phyloP scores from a whole-genome alignment of 768 basidiomycete genomes.

The Lentinula lateritia region DNA sequence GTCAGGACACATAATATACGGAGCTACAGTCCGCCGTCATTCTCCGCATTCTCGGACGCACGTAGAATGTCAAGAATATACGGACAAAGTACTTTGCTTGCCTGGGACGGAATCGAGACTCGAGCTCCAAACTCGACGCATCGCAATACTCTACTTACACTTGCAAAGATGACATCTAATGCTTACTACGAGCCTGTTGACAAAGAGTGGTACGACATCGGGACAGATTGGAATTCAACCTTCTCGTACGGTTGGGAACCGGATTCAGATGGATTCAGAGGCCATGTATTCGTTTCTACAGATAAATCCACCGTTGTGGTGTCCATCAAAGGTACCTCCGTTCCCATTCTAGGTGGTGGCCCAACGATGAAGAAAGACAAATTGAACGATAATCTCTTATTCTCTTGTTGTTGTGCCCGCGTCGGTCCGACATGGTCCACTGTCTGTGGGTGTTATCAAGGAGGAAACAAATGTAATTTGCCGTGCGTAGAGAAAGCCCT shows the following conservation, averaged over 20 bases:
- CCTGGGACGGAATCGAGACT: slow-evolving; percentile 66
- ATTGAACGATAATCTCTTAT: slow-evolving; percentile 91
- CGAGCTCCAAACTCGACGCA: slow-evolving; percentile 67
- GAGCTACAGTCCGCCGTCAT: slow-evolving; percentile 44
- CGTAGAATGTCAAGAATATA: slow-evolving; percentile 30
- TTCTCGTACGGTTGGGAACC: slow-evolving; percentile 88
- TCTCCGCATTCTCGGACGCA: slow-evolving; percentile 29
- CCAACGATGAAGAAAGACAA: slow-evolving; percentile 88
- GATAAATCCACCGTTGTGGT: slow-evolving; percentile 86
- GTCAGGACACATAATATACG: slow-evolving; percentile 33
- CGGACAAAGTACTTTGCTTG: slow-evolving; percentile 31
- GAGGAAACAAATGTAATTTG: slow-evolving; percentile 72
- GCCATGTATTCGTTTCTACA: slow-evolving; percentile 81
- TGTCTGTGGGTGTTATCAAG: slow-evolving; percentile 83
- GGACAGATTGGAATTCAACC: slow-evolving; percentile 58
- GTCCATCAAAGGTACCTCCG: slow-evolving; percentile 91
- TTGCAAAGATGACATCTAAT: slow-evolving; percentile 90
- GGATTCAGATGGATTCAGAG: slow-evolving; percentile 84
- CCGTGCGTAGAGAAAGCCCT: slow-evolving; percentile 77
- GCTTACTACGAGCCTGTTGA: slow-evolving; percentile 58
- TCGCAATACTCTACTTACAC: slow-evolving; percentile 62
- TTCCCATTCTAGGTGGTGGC: slow-evolving; percentile 69
- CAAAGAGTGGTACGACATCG: slow-evolving; percentile 67
- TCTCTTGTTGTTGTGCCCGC: slow-evolving; percentile 93
- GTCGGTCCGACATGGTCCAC: slow-evolving; percentile 94